A percentile compares a stretch with the other conserved stretches of the same genome.
phyloP scores from a whole-genome alignment of 2,329 filamentous ascomycete species.

The Calonectria hawksworthii region DNA sequence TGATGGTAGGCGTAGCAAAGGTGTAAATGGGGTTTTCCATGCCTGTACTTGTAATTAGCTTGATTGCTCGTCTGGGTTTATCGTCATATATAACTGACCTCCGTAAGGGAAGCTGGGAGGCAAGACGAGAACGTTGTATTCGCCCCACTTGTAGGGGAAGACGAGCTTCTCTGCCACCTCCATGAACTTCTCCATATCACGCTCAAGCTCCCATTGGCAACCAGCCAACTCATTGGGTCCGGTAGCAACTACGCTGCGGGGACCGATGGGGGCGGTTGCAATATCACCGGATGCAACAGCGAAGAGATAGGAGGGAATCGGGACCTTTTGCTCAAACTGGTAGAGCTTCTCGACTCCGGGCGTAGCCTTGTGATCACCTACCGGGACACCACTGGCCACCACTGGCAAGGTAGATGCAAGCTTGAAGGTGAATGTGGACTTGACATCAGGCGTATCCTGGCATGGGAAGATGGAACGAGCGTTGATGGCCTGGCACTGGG shows the following conservation, averaged over 20 bases:
- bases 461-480: conserved; percentile 95
- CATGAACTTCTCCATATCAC: conserved; percentile 93
- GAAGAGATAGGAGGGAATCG: conserved; percentile 95
- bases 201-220: conserved; percentile 92
- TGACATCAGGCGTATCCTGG: conserved; percentile 97
- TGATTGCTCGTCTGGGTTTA: not conserved
- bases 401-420: conserved; percentile 90
- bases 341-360: conserved; percentile 75
- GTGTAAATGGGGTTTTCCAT: conserved; percentile 97
- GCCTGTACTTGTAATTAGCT: conserved; percentile 55
- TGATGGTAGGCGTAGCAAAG: conserved; percentile 94
- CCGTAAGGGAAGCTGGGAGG: conserved; percentile 93
- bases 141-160: conserved; percentile 92
- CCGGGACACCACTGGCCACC: conserved; percentile 86
- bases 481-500: conserved; percentile 97
- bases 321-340: conserved; percentile 89
- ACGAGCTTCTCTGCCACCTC: conserved; percentile 85
- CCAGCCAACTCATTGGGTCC: conserved; percentile 88
- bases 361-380: conserved; percentile 59
- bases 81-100: conserved; percentile 60
- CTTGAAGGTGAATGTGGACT: conserved; percentile 93
- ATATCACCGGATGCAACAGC: conserved; percentile 92
- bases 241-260: conserved; percentile 86
- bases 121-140: conserved; percentile 93
- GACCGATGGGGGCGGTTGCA: conserved; percentile 86